Percentiles rank a stretch among this genome's conserved stretches.
These are phyloP conservation scores for Cladophialophora yegresii DNA, from an alignment of 2,329 filamentous ascomycete genomes.

Conservation along the genomic window DNA sequence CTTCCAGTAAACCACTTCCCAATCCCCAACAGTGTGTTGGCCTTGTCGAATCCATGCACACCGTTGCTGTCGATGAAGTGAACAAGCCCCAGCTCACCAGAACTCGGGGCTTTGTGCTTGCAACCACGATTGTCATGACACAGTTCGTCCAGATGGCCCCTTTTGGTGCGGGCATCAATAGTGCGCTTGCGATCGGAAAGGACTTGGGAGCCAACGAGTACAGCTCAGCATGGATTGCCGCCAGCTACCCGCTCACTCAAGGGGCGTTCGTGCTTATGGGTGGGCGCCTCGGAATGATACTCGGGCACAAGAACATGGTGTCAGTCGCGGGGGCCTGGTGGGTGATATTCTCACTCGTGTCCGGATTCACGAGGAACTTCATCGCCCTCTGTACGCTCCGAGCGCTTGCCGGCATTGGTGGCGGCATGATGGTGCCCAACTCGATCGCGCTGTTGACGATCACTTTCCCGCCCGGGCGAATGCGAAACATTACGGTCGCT, in stretches of 20 bases:
- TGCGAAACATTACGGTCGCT: constrained; percentile 45
- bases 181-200: constrained; percentile 22
- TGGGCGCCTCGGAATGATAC: constrained; percentile 60
- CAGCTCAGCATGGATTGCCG: constrained; percentile 43
- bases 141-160: constrained; percentile 16
- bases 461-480: constrained; percentile 51
- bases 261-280: constrained; percentile 62
- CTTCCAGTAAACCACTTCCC: neutral
- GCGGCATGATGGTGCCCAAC: constrained; percentile 56
- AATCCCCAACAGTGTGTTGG: neutral
- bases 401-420: constrained; percentile 55
- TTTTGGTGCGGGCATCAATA: constrained; percentile 13
- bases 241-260: constrained; percentile 53
- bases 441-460: constrained; percentile 54
- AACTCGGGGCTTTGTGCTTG: constrained; percentile 2
- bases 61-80: neutral
- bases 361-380: constrained; percentile 52
- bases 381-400: constrained; percentile 49
- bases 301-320: constrained; percentile 60
- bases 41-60: neutral
- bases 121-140: constrained; percentile 9
- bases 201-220: constrained; percentile 19
- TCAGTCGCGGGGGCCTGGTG: constrained; percentile 57
- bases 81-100: constrained; percentile 1
- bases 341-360: constrained; percentile 57